Conservation (phyloP, 2,329 filamentous ascomycete genomes). For the Cladobotryum mycophilum region DNA sequence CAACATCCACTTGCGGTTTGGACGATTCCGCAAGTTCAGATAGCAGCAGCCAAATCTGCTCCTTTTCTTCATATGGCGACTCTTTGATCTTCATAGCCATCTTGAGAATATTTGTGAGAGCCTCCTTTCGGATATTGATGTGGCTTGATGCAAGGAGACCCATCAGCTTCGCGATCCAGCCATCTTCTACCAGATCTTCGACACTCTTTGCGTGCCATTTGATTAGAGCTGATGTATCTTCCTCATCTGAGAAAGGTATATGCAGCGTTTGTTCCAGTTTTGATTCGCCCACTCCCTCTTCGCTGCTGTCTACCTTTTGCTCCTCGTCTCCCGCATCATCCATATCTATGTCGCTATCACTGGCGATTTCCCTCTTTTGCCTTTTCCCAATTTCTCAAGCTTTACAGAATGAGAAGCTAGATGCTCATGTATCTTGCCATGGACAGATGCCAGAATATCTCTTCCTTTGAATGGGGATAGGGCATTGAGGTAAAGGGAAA, state of each 20-base stretch:
- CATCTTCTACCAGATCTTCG: slow-evolving; percentile 74
- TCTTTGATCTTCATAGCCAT: slow-evolving; percentile 57
- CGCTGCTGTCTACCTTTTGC: slow-evolving; percentile 6
- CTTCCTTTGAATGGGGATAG: slow-evolving; percentile 45
- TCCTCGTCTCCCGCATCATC: slow-evolving; percentile 3
- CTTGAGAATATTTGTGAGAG: slow-evolving; percentile 62
- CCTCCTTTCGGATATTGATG: slow-evolving; percentile 71
- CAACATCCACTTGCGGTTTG: slow-evolving; percentile 44
- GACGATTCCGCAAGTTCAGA: slow-evolving; percentile 76
- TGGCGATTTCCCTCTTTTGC: slow-evolving; percentile 15
- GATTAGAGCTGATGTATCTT: slow-evolving; percentile 47
- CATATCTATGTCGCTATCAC: slow-evolving; percentile 10
- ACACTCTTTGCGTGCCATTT: slow-evolving; percentile 72
- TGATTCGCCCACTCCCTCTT: slow-evolving; percentile 27
- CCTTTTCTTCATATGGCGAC: slow-evolving; percentile 67
- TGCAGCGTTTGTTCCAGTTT: slow-evolving; percentile 48
- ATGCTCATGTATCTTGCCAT: slow-evolving; percentile 25
- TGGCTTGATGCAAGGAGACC: slow-evolving; percentile 71
- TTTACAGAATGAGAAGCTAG: slow-evolving; percentile 22
- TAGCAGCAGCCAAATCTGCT: slow-evolving; percentile 72
- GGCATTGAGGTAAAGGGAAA: slow-evolving; percentile 51
- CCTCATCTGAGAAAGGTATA: slow-evolving; percentile 37
- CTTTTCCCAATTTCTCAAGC: slow-evolving; percentile 15
- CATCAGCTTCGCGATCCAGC: slow-evolving; percentile 62
- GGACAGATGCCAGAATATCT: slow-evolving; percentile 19